phyloP scores from a whole-genome alignment of 2,329 filamentous ascomycete genomes.

The Nannizzia gypsea region DNA sequence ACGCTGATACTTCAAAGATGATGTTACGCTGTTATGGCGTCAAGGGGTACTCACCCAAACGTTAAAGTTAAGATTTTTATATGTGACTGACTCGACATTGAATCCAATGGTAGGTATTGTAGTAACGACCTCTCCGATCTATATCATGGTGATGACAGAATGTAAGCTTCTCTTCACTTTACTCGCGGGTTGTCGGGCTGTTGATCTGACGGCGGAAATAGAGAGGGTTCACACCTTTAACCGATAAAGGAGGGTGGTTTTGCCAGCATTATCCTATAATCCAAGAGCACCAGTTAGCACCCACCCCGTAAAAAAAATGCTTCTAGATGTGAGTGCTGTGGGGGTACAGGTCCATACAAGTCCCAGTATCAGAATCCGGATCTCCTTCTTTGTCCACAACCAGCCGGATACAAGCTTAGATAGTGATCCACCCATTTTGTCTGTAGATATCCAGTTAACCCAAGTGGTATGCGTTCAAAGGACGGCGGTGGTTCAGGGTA shows the following conservation, averaged over 20 bases:
- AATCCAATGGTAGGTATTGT: conserved; percentile 99
- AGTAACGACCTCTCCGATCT: conserved; percentile 98
- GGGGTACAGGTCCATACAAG: conserved; percentile 50
- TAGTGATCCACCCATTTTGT: conserved; percentile 44
- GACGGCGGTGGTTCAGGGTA: neutral
- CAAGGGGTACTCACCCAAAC: conserved; percentile 61
- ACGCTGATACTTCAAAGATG: neutral
- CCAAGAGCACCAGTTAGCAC: conserved; percentile 12
- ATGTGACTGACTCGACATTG: conserved; percentile 97
- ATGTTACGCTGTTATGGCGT: neutral
- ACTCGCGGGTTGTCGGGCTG: neutral
- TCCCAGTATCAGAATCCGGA: conserved; percentile 85
- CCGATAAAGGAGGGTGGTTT: conserved; percentile 92
- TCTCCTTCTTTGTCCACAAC: conserved; percentile 92
- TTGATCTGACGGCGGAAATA: too few species aligned
- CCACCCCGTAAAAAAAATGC: neutral
- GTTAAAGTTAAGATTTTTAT: conserved; percentile 97
- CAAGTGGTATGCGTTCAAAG: too few species aligned
- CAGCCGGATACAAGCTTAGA: conserved; percentile 54
- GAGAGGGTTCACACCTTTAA: conserved; percentile 57
- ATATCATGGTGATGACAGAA: conserved; percentile 10
- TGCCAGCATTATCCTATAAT: conserved; percentile 88
- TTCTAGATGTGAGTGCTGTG: neutral
- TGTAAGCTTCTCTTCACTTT: neutral
- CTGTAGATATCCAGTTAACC: neutral